Base-by-base conservation (phyloP, 2,329 filamentous ascomycete genomes). In the Alternaria arborescens region DNA sequence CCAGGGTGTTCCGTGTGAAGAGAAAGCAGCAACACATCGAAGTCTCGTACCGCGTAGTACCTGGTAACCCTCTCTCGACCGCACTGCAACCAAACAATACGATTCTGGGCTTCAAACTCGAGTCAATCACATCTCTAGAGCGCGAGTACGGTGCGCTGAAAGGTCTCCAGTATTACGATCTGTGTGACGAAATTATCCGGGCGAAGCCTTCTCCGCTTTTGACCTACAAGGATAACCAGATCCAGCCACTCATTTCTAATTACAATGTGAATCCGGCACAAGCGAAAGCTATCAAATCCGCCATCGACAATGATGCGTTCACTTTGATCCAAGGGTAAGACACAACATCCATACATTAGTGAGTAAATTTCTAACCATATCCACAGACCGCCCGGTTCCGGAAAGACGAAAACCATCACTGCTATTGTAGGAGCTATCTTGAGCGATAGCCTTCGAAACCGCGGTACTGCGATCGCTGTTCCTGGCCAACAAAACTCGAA, bases 341-440 rank as follows among this genome's bases (percentile, higher is more conserved):
- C 51, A 18, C 16, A 26, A 34, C 16, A 30, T 12, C 42, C 34
- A 24, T 56, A 41, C 26, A 7, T 42, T 14, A 36, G 14, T 14
- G 6, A 44, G 12, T 55, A 51, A 43, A 46, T 61, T 58, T 62
- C 76, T 77, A 66, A 69, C 48, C 6, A 55, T 8, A 41, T 57
- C 16, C 28, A 44, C 52, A 90, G 92, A 56, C 95, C 95, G 52
- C 95, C 95, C 1, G 95, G 95, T 78, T 97, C 95, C 4, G 95
- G 94, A 74, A 99, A 99, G 82, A 99, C 95, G 0, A 99, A 99
- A 78, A 99, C 95, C 0, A 99, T 99, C 62, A 88, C 97, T 57
- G 95, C 94, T 32, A 96, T 99, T 84, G 94, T 98, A 24, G 95
- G 95, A 36, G 92, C 93, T 38, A 83, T 99, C 16, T 79, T 97